Evolutionary conservation across 768 basidiomycete species (phyloP), one percentile per base, ranked within the genome.

Genomic region (Leucosporidium creatinivorum): DNA sequence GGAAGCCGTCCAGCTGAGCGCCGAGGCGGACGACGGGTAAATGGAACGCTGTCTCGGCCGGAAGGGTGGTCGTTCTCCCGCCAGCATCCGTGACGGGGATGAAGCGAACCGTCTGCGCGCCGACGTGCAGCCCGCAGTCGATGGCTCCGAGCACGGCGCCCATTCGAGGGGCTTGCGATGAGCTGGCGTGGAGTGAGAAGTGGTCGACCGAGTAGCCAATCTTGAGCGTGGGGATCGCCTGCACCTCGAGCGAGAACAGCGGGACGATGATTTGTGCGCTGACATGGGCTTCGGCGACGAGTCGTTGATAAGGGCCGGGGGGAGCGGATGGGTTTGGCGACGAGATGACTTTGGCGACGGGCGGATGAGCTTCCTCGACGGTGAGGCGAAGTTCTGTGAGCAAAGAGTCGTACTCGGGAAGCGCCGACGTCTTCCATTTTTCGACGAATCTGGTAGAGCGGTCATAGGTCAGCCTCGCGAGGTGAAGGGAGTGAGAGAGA

Each of bases 361-460:
- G 39, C 39, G 39, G 39, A 28, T 62, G 61, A 23, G 61, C 52
- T 25, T 54, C 66, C 23, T 73, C 73, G 26, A 71, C 58, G 28
- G 66, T 67, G 21, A 55, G 30, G 8, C 70, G 66, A 0, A 73
- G 67, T 28, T 70, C 70, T 18, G 65, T 52, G n/a, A 73, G 65
- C 26, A 68, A 62, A 9, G 68, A 49, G 44, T 55, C 50, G 51
- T 76, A 77, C 59, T 83, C 86, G 23, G 90, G 86, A 36, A 91
- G 80, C 73, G 87, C 91, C 72, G 90, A 87, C 7, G 84, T 84
- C 73, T 85, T 81, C 91, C 91, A 93, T 73, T 90, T 87, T 73
- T 90, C 87, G 30, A 87, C 77, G 74, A 91, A 91, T 48, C 83
- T 84, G 76, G 10, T 2, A 17, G 15, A 13, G 6, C 3, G 13